phyloP scores from a whole-genome alignment of 352 stramenopile species.

The Phytophthora pisi region DNA sequence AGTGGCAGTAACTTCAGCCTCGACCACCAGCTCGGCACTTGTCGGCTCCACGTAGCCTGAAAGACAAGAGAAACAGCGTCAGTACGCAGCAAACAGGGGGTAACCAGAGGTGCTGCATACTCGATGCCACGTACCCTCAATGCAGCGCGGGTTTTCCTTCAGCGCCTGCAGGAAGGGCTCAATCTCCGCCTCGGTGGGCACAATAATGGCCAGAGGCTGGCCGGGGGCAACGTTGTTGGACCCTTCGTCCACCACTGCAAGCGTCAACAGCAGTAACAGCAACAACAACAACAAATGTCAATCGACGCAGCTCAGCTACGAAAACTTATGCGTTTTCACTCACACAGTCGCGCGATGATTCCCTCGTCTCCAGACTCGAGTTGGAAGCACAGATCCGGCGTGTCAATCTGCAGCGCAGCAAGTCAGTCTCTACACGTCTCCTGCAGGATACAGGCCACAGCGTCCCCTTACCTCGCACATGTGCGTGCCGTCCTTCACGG shows the following conservation, averaged over 20 bases:
- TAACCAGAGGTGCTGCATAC: background rate
- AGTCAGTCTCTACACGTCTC: constrained; percentile 3
- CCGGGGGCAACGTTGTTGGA: constrained; percentile 58
- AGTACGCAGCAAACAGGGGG: background rate
- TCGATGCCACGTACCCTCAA: constrained; percentile 54
- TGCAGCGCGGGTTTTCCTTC: constrained; percentile 54
- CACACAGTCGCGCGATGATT: constrained; percentile 78
- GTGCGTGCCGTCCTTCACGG: constrained; percentile 67
- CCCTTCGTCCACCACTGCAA: constrained; percentile 66
- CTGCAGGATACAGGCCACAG: background rate
- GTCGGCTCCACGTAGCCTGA: constrained; percentile 46
- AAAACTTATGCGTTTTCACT: constrained; percentile 13
- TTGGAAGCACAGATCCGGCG: constrained; percentile 80
- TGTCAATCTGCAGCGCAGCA: constrained; percentile 68
- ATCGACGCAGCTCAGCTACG: background rate
- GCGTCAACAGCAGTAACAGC: background rate
- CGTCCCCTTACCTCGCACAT: constrained; percentile 72
- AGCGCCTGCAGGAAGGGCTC: constrained; percentile 65
- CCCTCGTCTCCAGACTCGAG: constrained; percentile 83
- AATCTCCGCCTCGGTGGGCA: constrained; percentile 66
- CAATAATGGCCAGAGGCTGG: constrained; percentile 81
- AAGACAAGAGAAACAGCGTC: background rate
- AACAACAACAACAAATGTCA: constrained; percentile 13
- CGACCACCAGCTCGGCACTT: constrained; percentile 12
- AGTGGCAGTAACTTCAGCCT: constrained; percentile 19